phyloP scores from a whole-genome alignment of 495 filamentous ascomycete genomes.

The Oleoguttula mirabilis region DNA sequence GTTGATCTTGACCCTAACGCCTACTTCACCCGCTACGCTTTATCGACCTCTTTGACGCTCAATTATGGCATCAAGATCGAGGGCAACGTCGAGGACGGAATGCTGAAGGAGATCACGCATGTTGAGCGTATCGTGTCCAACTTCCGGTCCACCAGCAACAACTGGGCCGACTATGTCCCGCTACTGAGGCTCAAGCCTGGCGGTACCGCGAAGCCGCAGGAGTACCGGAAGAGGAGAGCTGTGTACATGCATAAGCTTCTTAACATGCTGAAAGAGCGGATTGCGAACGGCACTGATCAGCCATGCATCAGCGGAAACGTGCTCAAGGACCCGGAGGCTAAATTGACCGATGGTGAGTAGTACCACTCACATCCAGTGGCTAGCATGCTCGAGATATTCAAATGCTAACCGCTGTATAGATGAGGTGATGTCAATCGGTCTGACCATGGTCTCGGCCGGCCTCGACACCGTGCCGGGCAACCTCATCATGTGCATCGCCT shows the following conservation, averaged over 20 bases:
- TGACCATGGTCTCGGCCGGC: conserved; percentile 64
- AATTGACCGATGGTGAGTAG: conserved; percentile 35
- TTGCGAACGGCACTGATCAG: conserved; percentile 50
- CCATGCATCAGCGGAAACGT: conserved; percentile 61
- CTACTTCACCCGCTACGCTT: conserved; percentile 56
- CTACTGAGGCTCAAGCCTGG: conserved; percentile 47
- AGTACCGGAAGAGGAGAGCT: conserved; percentile 43
- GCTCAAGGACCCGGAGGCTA: conserved; percentile 44
- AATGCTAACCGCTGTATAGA: no score
- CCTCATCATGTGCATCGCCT: conserved; percentile 60
- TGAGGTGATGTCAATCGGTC: conserved; percentile 59
- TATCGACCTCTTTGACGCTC: conserved; percentile 53
- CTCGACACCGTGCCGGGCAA: conserved; percentile 60
- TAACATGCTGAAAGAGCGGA: conserved; percentile 46
- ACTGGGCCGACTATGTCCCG: conserved; percentile 62
- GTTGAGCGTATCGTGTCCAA: conserved; percentile 53
- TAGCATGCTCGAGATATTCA: no score
- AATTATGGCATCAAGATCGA: conserved; percentile 56
- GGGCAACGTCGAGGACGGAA: conserved; percentile 44
- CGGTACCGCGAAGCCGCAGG: conserved; percentile 39
- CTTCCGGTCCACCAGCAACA: conserved; percentile 54
- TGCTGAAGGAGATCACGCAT: conserved; percentile 50
- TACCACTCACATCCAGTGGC: not conserved
- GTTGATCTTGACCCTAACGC: conserved; percentile 48
- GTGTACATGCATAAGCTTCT: conserved; percentile 48